phyloP scores from a whole-genome alignment of 257 asterid genomes.

The Solanum bulbocastanum region DNA sequence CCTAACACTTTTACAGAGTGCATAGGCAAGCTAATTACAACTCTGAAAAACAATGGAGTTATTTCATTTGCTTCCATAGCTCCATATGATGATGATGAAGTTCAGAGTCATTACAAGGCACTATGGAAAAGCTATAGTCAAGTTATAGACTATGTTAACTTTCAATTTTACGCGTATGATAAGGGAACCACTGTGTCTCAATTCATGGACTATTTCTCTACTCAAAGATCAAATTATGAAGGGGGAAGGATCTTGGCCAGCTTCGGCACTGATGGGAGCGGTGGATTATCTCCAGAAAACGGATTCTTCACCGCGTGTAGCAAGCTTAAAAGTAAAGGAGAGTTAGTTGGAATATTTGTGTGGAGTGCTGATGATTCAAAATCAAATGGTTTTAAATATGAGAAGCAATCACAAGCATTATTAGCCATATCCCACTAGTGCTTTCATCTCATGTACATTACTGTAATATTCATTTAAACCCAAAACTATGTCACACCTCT shows the following conservation, averaged over 20 bases:
- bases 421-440: not conserved
- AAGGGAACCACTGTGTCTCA: conserved; percentile 47
- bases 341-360: conserved; percentile 59
- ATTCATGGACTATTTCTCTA: conserved; percentile 35
- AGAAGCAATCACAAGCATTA: conserved; percentile 20
- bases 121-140: conserved; percentile 48
- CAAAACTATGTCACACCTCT: not conserved
- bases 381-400: conserved; percentile 31
- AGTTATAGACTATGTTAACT: conserved; percentile 58
- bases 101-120: conserved; percentile 58
- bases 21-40: conserved; percentile 36
- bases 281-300: conserved; percentile 43
- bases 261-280: conserved; percentile 47
- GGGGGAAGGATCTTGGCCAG: conserved; percentile 63
- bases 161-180: conserved; percentile 74
- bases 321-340: conserved; percentile 38
- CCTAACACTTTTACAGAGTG: conserved; percentile 40
- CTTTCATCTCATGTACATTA: not conserved
- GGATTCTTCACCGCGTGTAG: conserved; percentile 55
- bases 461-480: not conserved
- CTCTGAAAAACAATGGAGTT: conserved; percentile 39
- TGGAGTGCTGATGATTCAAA: conserved; percentile 86
- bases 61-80: conserved; percentile 76
- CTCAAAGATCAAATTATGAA: conserved; percentile 32
- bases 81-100: conserved; percentile 48